Evolutionary conservation across 1,284 basidiomycete species (phyloP), one percentile per base, ranked within the genome.

Genomic region (Clitocybe nebularis): DNA sequence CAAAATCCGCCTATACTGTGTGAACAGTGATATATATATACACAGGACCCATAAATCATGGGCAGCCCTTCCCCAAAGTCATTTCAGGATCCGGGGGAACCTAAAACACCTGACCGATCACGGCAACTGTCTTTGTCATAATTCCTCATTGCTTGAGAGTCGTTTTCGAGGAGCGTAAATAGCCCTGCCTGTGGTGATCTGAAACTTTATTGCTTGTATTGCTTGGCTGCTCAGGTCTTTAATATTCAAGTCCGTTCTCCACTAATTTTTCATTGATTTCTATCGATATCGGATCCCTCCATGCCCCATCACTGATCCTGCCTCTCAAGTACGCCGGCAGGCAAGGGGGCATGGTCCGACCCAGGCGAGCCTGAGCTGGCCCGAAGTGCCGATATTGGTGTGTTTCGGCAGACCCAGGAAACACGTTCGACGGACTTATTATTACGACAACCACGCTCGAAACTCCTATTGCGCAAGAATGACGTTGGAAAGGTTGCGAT

Each of bases 1-100:
- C 19, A 32, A 32, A 14, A 4, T 16, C 19, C 9, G 29, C 29
- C 16, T 29, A 14, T 32, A 3, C 5, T 32, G 29, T 32, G 29
- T 14, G 29, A 32, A 32, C 10, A 17, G 14, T 32, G 19, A 13
- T 13, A 13, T 32, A 32, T 14, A 8, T 14, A 4, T 29, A 10
- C 8, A 8, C 3, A 4, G n/a, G n/a, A n/a, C n/a, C n/a, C n/a
- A n/a, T n/a, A n/a, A n/a, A n/a, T n/a, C n/a, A n/a, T n/a, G n/a
- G n/a, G 29, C 29, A 32, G 19, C 29, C 29, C 29, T 32, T 5
- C 29, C 29, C 29, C 29, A 32, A 32, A 32, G 29, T 14, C 19
- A 14, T 32, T 32, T 32, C 19, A 16, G 29, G 29, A 32, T 32
- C 29, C 29, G 29, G 29, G n/a, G 9, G 19, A 32, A 14, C 10